Evolutionary conservation across 2,329 filamentous ascomycete species (phyloP).

Genomic region (Aspergillus eucalypticola): DNA sequence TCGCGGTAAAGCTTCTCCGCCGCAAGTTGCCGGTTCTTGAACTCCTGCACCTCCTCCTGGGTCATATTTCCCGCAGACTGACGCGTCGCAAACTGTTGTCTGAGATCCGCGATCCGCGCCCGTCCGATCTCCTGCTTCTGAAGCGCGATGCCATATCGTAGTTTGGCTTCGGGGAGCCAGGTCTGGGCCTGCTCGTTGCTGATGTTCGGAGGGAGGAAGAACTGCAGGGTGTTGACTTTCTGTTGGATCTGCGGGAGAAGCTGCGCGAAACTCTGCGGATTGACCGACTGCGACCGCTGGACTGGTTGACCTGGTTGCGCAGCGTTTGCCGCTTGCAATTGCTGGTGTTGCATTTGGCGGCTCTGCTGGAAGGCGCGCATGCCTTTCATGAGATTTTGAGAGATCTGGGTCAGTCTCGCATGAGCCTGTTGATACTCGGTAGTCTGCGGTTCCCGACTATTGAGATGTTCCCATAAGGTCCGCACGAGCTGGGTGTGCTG

Average conservation of each 20-base stretch:
- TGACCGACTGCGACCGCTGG: slow-evolving; percentile 36
- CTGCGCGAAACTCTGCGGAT: slow-evolving; percentile 43
- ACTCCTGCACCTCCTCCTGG: slow-evolving; percentile 46
- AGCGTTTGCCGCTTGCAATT: slow-evolving; percentile 27
- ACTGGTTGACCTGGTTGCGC: slow-evolving; percentile 26
- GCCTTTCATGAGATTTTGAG: slow-evolving; percentile 53
- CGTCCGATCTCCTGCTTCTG: slow-evolving; percentile 52
- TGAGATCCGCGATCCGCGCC: slow-evolving; percentile 45
- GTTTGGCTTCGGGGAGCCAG: slow-evolving; percentile 50
- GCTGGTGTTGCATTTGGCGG: slow-evolving; percentile 36
- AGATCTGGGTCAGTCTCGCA: slow-evolving; percentile 53
- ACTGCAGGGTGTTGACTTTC: slow-evolving; percentile 47
- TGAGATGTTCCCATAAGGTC: slow-evolving; percentile 56
- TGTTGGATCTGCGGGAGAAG: slow-evolving; percentile 49
- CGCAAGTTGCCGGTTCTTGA: slow-evolving; percentile 43
- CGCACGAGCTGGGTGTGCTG: slow-evolving; percentile 57
- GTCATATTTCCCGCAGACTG: slow-evolving; percentile 42
- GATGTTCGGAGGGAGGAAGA: slow-evolving; percentile 49
- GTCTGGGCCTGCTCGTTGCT: slow-evolving; percentile 44
- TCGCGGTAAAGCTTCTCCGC: slow-evolving; percentile 46
- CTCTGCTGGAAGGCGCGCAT: slow-evolving; percentile 50
- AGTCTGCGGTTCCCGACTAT: slow-evolving; percentile 51
- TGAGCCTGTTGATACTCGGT: slow-evolving; percentile 53
- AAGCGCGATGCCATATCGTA: slow-evolving; percentile 50
- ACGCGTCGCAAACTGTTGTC: slow-evolving; percentile 41